Conservation (phyloP, 768 basidiomycete species). For the Kwoniella pini region DNA sequence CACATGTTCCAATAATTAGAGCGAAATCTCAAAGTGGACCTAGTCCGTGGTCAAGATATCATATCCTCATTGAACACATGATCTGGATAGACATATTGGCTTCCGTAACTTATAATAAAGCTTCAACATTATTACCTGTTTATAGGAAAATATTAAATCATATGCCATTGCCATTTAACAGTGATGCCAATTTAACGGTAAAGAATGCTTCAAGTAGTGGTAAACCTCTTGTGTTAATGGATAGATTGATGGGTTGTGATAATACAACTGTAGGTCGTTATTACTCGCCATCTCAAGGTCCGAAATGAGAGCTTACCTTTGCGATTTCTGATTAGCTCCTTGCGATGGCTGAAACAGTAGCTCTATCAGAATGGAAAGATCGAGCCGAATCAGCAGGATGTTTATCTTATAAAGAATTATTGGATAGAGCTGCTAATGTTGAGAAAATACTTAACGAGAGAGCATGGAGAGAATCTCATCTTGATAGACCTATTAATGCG, state of each 20-base stretch:
- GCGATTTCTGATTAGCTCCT: conserved; percentile 23
- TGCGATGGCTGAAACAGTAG: conserved; percentile 18
- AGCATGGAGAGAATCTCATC: conserved; percentile 26
- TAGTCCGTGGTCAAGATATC: conserved; percentile 20
- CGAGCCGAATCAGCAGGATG: conserved; percentile 12
- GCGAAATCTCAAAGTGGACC: not conserved
- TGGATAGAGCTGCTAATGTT: conserved; percentile 13
- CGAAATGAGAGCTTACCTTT: too few species aligned
- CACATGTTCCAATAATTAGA: not conserved
- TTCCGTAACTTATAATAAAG: conserved; percentile 24
- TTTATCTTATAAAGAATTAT: conserved; percentile 21
- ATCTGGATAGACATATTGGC: conserved; percentile 32
- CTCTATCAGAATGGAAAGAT: conserved; percentile 30
- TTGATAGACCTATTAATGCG: not conserved
- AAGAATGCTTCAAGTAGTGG: not conserved
- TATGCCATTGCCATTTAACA: not conserved
- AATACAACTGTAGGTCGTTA: conserved; percentile 31
- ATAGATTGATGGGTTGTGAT: conserved; percentile 30
- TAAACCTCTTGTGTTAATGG: conserved; percentile 15
- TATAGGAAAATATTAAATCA: conserved; percentile 21
- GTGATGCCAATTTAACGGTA: not conserved
- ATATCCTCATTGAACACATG: conserved; percentile 16
- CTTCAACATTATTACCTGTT: conserved; percentile 11
- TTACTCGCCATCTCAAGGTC: too few species aligned
- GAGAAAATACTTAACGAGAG: conserved; percentile 21